Evolutionary conservation across 768 basidiomycete species (phyloP).

Genomic region (Gautieria morchelliformis): DNA sequence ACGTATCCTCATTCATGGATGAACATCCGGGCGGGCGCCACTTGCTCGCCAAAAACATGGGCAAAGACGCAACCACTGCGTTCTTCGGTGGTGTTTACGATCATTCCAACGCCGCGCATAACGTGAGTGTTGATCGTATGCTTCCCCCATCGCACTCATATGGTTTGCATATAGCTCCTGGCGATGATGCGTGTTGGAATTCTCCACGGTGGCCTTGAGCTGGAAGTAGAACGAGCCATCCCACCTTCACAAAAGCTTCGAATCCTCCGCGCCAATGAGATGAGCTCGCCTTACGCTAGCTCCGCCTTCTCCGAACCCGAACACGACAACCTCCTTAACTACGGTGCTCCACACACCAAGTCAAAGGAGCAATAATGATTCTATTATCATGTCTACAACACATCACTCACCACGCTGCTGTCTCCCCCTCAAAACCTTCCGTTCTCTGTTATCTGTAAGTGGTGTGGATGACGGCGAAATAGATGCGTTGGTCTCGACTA

Average conservation of each 20-base stretch:
- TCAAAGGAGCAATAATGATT: background rate
- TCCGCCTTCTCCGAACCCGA: slow-evolving; percentile 1
- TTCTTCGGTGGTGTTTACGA: slow-evolving; percentile 92
- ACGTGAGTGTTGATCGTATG: slow-evolving; percentile 34
- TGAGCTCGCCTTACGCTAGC: slow-evolving; percentile 17
- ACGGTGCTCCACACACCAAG: background rate
- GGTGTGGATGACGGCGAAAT: too few species aligned
- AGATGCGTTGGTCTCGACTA: background rate
- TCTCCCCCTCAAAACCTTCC: too few species aligned
- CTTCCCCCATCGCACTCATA: background rate
- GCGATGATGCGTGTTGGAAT: slow-evolving; percentile 56
- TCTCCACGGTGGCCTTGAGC: slow-evolving; percentile 43
- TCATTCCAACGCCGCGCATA: slow-evolving; percentile 83
- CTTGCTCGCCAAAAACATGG: slow-evolving; percentile 73
- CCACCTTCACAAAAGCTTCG: slow-evolving; percentile 67
- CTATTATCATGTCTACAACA: too few species aligned
- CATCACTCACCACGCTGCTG: too few species aligned
- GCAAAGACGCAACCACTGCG: slow-evolving; percentile 85
- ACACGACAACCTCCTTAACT: background rate
- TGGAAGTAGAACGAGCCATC: slow-evolving; percentile 40
- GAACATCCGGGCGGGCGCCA: slow-evolving; percentile 91
- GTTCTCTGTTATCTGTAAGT: too few species aligned
- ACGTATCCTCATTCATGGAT: slow-evolving; percentile 73
- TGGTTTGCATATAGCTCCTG: slow-evolving; percentile 26
- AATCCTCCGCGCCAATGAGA: slow-evolving; percentile 56